Base-by-base conservation (phyloP, 2,329 filamentous ascomycete genomes). In the Talaromyces rugulosus region DNA sequence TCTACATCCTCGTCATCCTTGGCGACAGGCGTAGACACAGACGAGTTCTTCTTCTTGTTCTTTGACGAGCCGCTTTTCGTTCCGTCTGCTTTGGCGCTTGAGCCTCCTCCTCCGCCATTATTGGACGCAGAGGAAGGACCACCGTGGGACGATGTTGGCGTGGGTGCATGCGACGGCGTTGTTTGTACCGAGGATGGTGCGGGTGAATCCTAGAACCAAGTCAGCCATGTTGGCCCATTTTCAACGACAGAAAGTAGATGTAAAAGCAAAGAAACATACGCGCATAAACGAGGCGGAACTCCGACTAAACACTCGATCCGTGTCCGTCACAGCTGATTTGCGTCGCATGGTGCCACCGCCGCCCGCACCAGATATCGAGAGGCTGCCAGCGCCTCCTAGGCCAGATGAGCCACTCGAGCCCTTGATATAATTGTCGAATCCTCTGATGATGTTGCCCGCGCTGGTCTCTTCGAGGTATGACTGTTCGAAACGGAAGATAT, bases 371-470 rank as follows among this genome's bases (percentile, higher is more conserved):
- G 61, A 51, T 4, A 77, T 65, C 40, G 75, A 72, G 11, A 77
- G 65, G 5, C 72, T 70, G 2, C 70, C 68, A 1, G 69, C 69
- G 7, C 56, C 52, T 18, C 61, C 57, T 1, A 62, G 57, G 5
- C 61, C 57, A 28, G 66, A 69, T 1, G 74, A 71, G 3, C 78
- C 82, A n/a, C 86, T 85, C 8, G 85, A 84, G 60, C 91, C 93
- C 77, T 99, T 99, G 81, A 96, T 96, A 79, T 98, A 99, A 74
- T 92, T 96, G 76, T 99, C 95, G 76, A 99, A 99, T 27, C 95
- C 95, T 56, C 91, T 92, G 74, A 99, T 94, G 73, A 99, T 98
- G 79, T 99, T 99, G 52, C 95, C 95, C 23, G 85, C 85, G 69
- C 83, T 87, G 4, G 92, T 96, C 70, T 92, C 92, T 75, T 98